Conservation (phyloP, 2,329 filamentous ascomycete species). For the Trichoderma gracile region DNA sequence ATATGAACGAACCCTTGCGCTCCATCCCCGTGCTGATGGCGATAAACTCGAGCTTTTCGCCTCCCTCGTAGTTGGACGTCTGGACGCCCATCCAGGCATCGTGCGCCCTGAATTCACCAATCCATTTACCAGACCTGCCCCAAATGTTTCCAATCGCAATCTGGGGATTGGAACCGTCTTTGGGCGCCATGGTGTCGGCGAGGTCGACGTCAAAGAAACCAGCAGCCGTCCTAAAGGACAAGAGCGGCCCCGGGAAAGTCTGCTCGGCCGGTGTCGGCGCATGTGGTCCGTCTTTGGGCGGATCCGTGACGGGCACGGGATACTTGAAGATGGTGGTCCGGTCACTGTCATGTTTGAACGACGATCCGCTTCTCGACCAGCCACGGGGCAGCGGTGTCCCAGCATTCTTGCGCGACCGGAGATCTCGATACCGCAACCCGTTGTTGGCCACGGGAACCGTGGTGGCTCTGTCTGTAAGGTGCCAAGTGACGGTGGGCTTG, state of each 20-base stretch:
- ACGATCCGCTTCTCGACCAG: slow-evolving; percentile 42
- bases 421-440: slow-evolving; percentile 44
- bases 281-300: slow-evolving; percentile 35
- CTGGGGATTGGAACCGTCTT: slow-evolving; percentile 41
- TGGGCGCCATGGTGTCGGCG: slow-evolving; percentile 40
- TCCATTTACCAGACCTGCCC: slow-evolving; percentile 40
- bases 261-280: slow-evolving; percentile 36
- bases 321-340: slow-evolving; percentile 44
- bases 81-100: slow-evolving; percentile 49
- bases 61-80: slow-evolving; percentile 49
- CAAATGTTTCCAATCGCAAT: slow-evolving; percentile 48
- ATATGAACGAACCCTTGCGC: slow-evolving; percentile 45
- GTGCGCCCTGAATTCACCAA: slow-evolving; percentile 48
- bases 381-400: slow-evolving; percentile 40
- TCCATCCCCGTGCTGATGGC: slow-evolving; percentile 46
- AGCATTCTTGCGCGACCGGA: slow-evolving; percentile 39
- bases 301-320: slow-evolving; percentile 44
- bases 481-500: slow-evolving; percentile 42
- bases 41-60: slow-evolving; percentile 48
- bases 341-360: slow-evolving; percentile 46
- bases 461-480: slow-evolving; percentile 43
- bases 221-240: slow-evolving; percentile 44
- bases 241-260: slow-evolving; percentile 41
- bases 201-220: slow-evolving; percentile 47
- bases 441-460: slow-evolving; percentile 41